Percentiles rank a stretch among this genome's conserved stretches.
These are phyloP conservation scores for Pseudonitzschia pungens DNA, from an alignment of 108 stramenopile genomes.

Conservation along the genomic window DNA sequence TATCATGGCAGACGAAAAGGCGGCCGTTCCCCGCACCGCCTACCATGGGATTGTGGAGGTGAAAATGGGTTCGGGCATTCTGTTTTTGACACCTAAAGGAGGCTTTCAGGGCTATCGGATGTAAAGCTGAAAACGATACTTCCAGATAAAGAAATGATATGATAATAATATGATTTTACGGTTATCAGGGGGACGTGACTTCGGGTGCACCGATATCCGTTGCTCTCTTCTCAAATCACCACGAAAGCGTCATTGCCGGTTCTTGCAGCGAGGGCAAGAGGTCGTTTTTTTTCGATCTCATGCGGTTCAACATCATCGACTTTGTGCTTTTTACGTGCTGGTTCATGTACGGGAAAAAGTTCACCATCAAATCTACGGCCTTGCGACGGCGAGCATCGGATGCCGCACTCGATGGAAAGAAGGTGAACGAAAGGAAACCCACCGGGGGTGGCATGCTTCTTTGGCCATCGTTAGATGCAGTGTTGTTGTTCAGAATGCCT, in stretches of 20 bases:
- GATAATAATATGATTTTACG: background rate
- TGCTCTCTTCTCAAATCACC: background rate
- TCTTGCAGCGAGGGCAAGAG: slow-evolving; percentile 14
- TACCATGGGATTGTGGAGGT: slow-evolving; percentile 91
- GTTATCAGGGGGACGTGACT: no score
- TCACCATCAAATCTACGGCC: slow-evolving; percentile 19
- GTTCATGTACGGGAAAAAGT: slow-evolving; percentile 29
- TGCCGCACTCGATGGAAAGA: slow-evolving; percentile 25
- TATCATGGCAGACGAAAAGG: slow-evolving; percentile 91
- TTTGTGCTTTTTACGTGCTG: slow-evolving; percentile 25
- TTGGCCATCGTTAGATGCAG: background rate
- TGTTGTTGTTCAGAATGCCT: background rate
- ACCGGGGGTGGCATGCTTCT: background rate
- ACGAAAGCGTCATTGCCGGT: slow-evolving; percentile 1
- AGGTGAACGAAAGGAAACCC: slow-evolving; percentile 31
- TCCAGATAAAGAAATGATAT: background rate
- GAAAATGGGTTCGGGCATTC: slow-evolving; percentile 32
- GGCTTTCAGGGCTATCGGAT: slow-evolving; percentile 1
- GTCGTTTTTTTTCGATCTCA: slow-evolving; percentile 18
- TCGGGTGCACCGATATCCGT: no score
- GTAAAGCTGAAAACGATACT: background rate
- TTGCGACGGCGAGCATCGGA: slow-evolving; percentile 1
- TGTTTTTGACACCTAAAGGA: slow-evolving; percentile 46
- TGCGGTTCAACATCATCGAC: slow-evolving; percentile 18
- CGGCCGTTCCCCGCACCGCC: slow-evolving; percentile 84